Percentiles rank a stretch among this genome's conserved stretches.
phyloP scores from a whole-genome alignment of 169 alveolate genomes.

The Plasmodium malariae region DNA sequence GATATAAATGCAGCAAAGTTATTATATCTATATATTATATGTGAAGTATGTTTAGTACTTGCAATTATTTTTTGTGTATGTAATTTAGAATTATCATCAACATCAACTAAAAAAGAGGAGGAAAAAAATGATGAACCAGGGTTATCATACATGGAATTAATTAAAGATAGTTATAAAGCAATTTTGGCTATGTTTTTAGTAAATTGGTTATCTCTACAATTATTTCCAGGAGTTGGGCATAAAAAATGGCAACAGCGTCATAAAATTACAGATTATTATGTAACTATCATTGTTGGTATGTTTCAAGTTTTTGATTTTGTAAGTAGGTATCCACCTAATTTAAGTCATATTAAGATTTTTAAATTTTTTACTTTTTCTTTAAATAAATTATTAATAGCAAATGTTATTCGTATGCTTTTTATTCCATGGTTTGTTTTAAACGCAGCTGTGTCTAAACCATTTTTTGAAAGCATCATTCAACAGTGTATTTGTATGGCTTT shows the following conservation, averaged over 20 bases:
- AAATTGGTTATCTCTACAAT: constrained; percentile 47
- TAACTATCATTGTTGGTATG: constrained; percentile 69
- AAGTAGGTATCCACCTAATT: constrained; percentile 68
- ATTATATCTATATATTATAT: constrained; percentile 19
- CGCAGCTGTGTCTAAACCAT: constrained; percentile 1
- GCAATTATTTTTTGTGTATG: constrained; percentile 36
- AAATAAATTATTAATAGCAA: constrained; percentile 42
- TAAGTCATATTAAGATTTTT: constrained; percentile 18
- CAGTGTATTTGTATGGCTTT: constrained; percentile 63
- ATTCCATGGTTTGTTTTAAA: constrained; percentile 66
- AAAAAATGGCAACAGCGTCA: constrained; percentile 59
- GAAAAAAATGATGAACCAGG: constrained; percentile 25
- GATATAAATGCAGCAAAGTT: constrained; percentile 19
- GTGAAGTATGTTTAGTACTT: constrained; percentile 33
- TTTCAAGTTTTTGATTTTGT: constrained; percentile 76
- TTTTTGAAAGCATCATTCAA: constrained; percentile 31
- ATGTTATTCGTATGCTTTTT: constrained; percentile 26
- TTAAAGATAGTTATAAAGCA: constrained; percentile 73
- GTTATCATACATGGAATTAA: constrained; percentile 31
- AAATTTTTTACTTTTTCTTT: constrained; percentile 55
- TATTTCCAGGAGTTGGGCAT: constrained; percentile 73
- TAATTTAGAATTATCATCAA: constrained; percentile 34
- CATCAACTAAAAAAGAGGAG: constrained; percentile 10
- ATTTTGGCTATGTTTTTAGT: constrained; percentile 39
- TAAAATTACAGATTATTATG: constrained; percentile 24